A percentile compares a stretch with the other conserved stretches of the same genome.
These are phyloP conservation scores for Starmera caribaea DNA, from an alignment of 805 yeast species.

Conservation along the genomic window DNA sequence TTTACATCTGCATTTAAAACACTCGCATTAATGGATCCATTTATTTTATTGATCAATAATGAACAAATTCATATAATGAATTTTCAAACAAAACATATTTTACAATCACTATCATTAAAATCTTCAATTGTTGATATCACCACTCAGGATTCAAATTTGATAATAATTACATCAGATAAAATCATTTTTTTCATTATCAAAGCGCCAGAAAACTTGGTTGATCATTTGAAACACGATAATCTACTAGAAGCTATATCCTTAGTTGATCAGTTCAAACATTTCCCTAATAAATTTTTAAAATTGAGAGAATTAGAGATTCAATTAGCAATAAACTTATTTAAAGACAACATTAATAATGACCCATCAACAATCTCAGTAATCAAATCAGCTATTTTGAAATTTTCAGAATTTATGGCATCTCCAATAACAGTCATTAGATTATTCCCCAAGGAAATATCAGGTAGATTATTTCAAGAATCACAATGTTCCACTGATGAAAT, in stretches of 20 bases:
- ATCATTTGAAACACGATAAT: neutral
- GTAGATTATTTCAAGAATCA: slow-evolving; percentile 4
- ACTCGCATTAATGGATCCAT: too few species aligned
- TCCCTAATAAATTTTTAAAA: slow-evolving; percentile 21
- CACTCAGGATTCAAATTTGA: neutral
- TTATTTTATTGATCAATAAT: too few species aligned
- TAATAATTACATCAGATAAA: neutral
- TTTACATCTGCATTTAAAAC: too few species aligned
- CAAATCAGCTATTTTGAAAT: slow-evolving; percentile 28
- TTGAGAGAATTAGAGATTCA: slow-evolving; percentile 35
- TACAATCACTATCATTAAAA: neutral
- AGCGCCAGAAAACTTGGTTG: neutral
- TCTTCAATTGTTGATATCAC: neutral
- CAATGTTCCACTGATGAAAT: neutral
- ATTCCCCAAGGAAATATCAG: slow-evolving; percentile 30
- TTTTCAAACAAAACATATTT: neutral
- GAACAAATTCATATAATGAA: neutral
- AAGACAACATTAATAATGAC: slow-evolving; percentile 17
- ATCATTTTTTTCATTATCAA: neutral
- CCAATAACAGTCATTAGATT: slow-evolving; percentile 41
- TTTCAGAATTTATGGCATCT: slow-evolving; percentile 48
- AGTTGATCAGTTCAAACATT: slow-evolving; percentile 22
- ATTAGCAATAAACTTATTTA: slow-evolving; percentile 26
- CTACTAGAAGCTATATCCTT: slow-evolving; percentile 25
- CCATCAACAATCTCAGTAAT: too few species aligned